Evolutionary conservation across 2,329 filamentous ascomycete genomes (phyloP), one percentile per base, ranked within the genome.

Genomic region (Helminthosporium solani): DNA sequence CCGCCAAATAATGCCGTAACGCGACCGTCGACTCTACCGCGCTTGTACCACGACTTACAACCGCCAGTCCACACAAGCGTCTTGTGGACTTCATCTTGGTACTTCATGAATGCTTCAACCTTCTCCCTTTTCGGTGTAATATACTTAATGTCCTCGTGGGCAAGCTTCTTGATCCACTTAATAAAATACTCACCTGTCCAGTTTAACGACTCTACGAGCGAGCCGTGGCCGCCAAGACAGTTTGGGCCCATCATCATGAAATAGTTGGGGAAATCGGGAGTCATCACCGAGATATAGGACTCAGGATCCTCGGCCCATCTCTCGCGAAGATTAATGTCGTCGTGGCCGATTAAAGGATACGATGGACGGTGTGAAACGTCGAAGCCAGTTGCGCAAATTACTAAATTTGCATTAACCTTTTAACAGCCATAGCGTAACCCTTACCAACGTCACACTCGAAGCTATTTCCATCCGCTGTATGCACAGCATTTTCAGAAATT

Each of bases 1-100:
- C 85, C 85, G 0, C 86, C 86, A 80, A 85, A 90, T 6, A 87
- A 61, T 0, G 84, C 85, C 51, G 87, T 83, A 19, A 89, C 82
- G 3, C 84, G 72, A 0, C 75, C 78, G 0, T 84, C 85, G 0
- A 84, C 78, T 2, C 53, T 16, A 5, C 70, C 70, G 11, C 85
- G 82, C 49, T 89, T 89, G 48, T 86, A 86, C 86, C 86, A 89
- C 0, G 81, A 85, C 33, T 79, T 82, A 63, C 86, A 89, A 45
- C 81, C 79, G 42, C 85, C 81, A 0, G 76, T 75, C 45, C 85
- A 66, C 30, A 79, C 77, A 2, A 76, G 80, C 12, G 71, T 73
- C 1, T 75, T 74, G 36, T 64, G 64, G 60, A 78, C 79, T 0
- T 68, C 66, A 49, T 80, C 78, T 35, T 73, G 74, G 64, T 84